Percentiles rank a stretch among this genome's conserved stretches.
Conservation (phyloP, 805 yeast genomes). For the Diddensiella caesifluorescens region DNA sequence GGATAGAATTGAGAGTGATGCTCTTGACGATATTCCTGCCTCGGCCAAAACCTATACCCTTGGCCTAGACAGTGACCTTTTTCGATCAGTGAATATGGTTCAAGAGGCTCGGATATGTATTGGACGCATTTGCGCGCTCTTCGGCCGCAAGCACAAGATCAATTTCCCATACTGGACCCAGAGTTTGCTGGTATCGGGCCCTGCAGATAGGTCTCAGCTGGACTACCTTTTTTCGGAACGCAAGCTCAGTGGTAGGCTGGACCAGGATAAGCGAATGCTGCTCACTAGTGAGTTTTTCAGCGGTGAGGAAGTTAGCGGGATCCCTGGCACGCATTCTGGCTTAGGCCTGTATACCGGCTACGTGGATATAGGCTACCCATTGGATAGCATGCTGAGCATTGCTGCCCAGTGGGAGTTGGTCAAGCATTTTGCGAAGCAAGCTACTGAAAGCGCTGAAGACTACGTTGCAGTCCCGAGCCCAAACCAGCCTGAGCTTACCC, state of each 20-base stretch:
- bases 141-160: constrained; percentile 25
- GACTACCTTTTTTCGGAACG: neutral
- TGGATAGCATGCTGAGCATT: constrained; percentile 27
- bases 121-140: constrained; percentile 33
- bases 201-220: neutral
- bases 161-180: constrained; percentile 30
- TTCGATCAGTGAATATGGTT: constrained; percentile 11
- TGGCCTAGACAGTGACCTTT: constrained; percentile 1
- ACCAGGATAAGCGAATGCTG: constrained; percentile 4
- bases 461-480: too few relatives aligned
- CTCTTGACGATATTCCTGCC: constrained; percentile 11
- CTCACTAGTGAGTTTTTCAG: constrained; percentile 20
- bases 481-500: too few relatives aligned
- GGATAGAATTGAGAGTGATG: constrained; percentile 14
- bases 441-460: too few relatives aligned
- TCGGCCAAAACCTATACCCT: constrained; percentile 7
- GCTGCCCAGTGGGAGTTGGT: constrained; percentile 28
- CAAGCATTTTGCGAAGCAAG: neutral
- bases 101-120: constrained; percentile 28
- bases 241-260: constrained; percentile 3
- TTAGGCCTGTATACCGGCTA: constrained; percentile 26
- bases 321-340: constrained; percentile 26
- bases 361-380: constrained; percentile 30
- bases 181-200: neutral
- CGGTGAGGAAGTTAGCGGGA: constrained; percentile 24